Conservation (phyloP, 805 yeast genomes). For the Ogataea corticis region DNA sequence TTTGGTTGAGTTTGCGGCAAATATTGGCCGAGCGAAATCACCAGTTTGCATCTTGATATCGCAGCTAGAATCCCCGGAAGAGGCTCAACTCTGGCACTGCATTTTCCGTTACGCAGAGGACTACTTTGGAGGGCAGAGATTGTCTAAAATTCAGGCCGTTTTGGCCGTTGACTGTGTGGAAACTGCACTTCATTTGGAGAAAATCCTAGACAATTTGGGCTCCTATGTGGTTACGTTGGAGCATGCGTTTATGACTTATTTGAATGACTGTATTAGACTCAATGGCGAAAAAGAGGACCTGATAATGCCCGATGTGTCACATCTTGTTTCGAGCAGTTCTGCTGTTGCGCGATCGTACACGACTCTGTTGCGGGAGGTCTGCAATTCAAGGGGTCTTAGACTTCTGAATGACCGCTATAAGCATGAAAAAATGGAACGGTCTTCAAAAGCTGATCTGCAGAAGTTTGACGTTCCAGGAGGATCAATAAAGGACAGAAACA, state of each 20-base stretch:
- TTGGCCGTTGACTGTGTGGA: not conserved
- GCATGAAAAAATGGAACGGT: not conserved
- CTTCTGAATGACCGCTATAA: not conserved
- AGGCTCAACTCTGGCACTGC: conserved; percentile 2
- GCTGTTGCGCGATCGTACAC: conserved; percentile 2
- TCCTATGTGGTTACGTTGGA: not conserved
- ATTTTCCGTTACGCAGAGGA: conserved; percentile 5
- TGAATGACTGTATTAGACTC: not conserved
- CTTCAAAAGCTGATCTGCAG: conserved; percentile 41
- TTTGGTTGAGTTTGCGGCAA: not conserved
- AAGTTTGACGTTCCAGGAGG: conserved; percentile 61
- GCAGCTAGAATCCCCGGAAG: not conserved
- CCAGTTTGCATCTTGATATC: not conserved
- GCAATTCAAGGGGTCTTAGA: not conserved
- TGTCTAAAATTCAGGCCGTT: not conserved
- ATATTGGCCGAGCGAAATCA: not conserved
- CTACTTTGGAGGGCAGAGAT: not conserved
- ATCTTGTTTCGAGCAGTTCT: not conserved
- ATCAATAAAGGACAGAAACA: conserved; percentile 62
- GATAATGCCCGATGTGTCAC: not conserved
- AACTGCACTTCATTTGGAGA: not conserved
- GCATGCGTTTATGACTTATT: not conserved
- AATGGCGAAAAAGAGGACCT: not conserved
- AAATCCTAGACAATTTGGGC: not conserved
- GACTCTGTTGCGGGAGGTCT: not conserved